These are phyloP conservation scores for Raffaelea deltoideospora DNA, from an alignment of 2,329 filamentous ascomycete species.

Conservation along the genomic window DNA sequence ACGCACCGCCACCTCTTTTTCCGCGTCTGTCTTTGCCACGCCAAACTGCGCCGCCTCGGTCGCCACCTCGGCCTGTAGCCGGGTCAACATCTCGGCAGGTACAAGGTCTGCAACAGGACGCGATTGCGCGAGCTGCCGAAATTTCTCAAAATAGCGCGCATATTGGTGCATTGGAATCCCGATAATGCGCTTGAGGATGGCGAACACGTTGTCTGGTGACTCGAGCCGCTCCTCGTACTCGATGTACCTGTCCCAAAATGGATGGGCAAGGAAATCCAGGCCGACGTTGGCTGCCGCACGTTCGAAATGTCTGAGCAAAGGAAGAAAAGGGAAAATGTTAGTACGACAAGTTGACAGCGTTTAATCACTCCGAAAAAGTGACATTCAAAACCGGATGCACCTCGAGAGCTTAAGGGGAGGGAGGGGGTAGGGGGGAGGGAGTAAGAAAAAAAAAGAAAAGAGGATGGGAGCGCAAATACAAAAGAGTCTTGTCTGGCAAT, in stretches of 20 bases:
- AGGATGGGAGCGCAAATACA: constrained; percentile 46
- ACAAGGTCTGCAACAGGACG: constrained; percentile 62
- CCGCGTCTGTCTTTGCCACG: constrained; percentile 46
- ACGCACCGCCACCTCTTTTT: constrained; percentile 72
- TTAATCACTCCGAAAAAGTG: constrained; percentile 3
- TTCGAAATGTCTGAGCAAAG: constrained; percentile 80
- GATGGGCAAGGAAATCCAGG: constrained; percentile 83
- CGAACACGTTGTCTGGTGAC: constrained; percentile 69
- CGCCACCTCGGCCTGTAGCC: constrained; percentile 58
- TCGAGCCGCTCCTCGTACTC: constrained; percentile 91
- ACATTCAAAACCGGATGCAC: constrained; percentile 8
- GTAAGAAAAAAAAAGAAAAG: constrained; percentile 9
- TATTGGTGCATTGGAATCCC: constrained; percentile 93
- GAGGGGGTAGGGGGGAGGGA: background rate
- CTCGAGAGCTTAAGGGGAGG: background rate
- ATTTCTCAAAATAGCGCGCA: constrained; percentile 84
- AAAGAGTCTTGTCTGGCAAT: constrained; percentile 19
- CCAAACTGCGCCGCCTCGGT: constrained; percentile 41
- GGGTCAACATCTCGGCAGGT: constrained; percentile 48
- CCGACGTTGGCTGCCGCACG: constrained; percentile 73
- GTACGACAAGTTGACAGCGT: too few species aligned
- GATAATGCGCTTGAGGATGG: constrained; percentile 67
- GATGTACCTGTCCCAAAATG: constrained; percentile 98
- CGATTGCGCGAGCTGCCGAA: constrained; percentile 59
- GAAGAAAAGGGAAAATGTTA: constrained; percentile 12